Base-by-base conservation (phyloP, 345 rosid species). In the Syzygium jambos region DNA sequence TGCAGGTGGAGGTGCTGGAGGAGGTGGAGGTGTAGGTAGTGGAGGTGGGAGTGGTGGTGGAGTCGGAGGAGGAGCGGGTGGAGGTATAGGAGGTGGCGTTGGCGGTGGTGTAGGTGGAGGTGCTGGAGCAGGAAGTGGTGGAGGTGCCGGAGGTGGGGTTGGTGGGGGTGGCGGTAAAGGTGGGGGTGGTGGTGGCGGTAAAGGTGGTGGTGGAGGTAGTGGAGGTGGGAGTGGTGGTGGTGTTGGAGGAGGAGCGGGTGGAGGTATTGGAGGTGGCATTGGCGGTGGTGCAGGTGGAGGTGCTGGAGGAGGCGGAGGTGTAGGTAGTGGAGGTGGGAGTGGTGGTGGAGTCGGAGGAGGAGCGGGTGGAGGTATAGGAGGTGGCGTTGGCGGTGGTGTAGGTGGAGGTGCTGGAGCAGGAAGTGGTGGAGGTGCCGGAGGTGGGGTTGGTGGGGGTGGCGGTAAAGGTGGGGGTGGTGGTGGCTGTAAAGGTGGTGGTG, bases 91-190 rank as follows among this genome's bases (percentile, higher is more conserved):
- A 88, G 88, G 41, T 38, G 41, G 41, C 41, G 41, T 38, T 0
- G 85, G 78, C 5, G 89, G 88, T 7, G 89, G 90, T 1, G 86
- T 86, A 3, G 88, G 87, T 4, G 89, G 88, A 4, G 92, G 91
- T 38, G 41, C 41, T 38, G 41, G 41, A n/a, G 88, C 55, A 22
- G 90, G 88, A 1, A 3, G 86, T 5, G 86, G 86, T 3, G 63
- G 38, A 21, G 53, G 30, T 7, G 54, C 38, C 3, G 38, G 38
- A 34, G 38, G 38, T 34, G 38, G 84, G 8, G 77, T 30, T 1
- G 86, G 89, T 1, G 91, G 90, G 9, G 86, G 88, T 12, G 49
- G 59, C 0, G 43, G 25, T 34, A 49, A 68, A 5, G 92, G 90
- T 10, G 85, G 84, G 5, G 86, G 30, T 2, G 88, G 91, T 5